These are phyloP conservation scores for Pichia sp. DNA, from an alignment of 1,139 yeast genomes.

Conservation along the genomic window DNA sequence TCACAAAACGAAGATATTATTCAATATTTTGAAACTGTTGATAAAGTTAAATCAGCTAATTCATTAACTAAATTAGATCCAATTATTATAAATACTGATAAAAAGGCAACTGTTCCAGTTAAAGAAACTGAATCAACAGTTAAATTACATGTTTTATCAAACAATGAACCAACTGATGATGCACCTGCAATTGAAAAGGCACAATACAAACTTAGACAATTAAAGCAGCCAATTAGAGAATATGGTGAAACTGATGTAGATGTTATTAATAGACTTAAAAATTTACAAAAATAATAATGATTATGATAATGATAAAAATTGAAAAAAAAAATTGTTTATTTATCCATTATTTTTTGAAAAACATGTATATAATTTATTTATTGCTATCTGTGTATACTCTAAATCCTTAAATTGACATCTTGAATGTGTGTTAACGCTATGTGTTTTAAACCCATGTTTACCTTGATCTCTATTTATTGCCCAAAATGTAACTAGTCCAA, in stretches of 20 bases:
- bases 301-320: too few species aligned
- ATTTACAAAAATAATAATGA: slow-evolving; percentile 16
- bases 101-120: background rate
- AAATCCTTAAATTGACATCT: slow-evolving; percentile 19
- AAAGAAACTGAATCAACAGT: background rate
- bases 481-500: slow-evolving; percentile 27
- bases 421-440: slow-evolving; percentile 4
- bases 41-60: slow-evolving; percentile 34
- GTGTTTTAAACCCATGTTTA: slow-evolving; percentile 2
- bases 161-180: slow-evolving; percentile 11
- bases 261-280: slow-evolving; percentile 30
- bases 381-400: slow-evolving; percentile 13
- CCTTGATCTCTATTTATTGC: slow-evolving; percentile 29
- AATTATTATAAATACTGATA: background rate
- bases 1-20: slow-evolving; percentile 34
- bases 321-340: too few species aligned
- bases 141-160: slow-evolving; percentile 1
- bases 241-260: slow-evolving; percentile 27
- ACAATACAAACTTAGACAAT: slow-evolving; percentile 25
- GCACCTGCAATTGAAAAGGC: slow-evolving; percentile 19
- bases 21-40: slow-evolving; percentile 57
- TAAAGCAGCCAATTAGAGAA: slow-evolving; percentile 24
- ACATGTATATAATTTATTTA: slow-evolving; percentile 4
- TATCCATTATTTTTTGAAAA: too few species aligned
- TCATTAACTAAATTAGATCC: slow-evolving; percentile 16